Conservation (phyloP, 1,139 yeast genomes). For the Entelexis sorbosivorans region DNA sequence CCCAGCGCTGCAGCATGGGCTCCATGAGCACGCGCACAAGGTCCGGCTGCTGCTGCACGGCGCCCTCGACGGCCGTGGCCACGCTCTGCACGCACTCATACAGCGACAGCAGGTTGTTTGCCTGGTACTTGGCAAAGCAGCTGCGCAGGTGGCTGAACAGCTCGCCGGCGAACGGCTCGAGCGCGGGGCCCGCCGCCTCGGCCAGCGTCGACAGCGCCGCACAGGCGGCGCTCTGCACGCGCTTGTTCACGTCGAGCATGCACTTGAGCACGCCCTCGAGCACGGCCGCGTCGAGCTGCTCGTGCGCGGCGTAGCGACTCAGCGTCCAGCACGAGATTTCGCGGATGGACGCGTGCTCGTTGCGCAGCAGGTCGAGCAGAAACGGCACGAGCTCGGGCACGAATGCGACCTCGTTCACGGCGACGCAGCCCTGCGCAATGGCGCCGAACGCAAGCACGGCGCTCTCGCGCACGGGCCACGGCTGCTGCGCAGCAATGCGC, state of each 20-base stretch:
- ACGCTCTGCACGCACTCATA: conserved; percentile 91
- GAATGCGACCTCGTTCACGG: conserved; percentile 50
- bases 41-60: conserved; percentile 30
- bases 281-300: conserved; percentile 54
- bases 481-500: conserved; percentile 46
- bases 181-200: conserved; percentile 57
- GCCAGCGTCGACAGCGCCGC: conserved; percentile 74
- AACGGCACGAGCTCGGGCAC: conserved; percentile 76
- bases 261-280: conserved; percentile 64
- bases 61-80: conserved; percentile 49
- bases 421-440: conserved; percentile 77
- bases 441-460: conserved; percentile 94
- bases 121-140: conserved; percentile 69
- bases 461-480: conserved; percentile 89
- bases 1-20: conserved; percentile 75
- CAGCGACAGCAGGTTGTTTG: conserved; percentile 65
- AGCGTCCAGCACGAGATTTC: conserved; percentile 94
- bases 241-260: conserved; percentile 71
- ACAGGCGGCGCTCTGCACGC: conserved; percentile 91
- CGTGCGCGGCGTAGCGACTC: conserved; percentile 55
- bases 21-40: conserved; percentile 59
- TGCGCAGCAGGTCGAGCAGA: conserved; percentile 66
- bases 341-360: conserved; percentile 72
- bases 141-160: conserved; percentile 57
- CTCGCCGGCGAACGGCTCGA: conserved; percentile 51